Conservation (phyloP, 83 land plant genomes). For the Diphasiastrum complanatum region DNA sequence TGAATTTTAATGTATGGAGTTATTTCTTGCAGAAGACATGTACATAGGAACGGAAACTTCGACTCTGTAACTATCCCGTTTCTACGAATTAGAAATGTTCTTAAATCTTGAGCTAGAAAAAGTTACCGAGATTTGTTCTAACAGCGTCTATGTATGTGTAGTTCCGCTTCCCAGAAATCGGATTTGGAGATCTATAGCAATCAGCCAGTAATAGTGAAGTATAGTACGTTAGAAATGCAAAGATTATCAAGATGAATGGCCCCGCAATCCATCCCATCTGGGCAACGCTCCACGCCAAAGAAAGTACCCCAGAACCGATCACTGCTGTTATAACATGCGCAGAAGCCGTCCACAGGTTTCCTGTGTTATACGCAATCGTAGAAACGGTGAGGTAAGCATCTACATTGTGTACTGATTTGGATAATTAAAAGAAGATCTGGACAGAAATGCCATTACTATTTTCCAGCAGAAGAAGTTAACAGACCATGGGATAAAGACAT, state of each 20-base stretch:
- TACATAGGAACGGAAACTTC: no score
- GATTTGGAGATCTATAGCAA: conserved; percentile 53
- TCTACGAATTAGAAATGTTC: neutral
- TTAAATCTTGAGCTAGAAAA: no score
- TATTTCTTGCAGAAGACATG: no score
- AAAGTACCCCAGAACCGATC: conserved; percentile 74
- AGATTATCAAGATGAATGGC: conserved; percentile 40
- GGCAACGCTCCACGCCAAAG: conserved; percentile 73
- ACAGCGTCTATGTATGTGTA: conserved; percentile 70
- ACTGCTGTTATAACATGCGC: conserved; percentile 76
- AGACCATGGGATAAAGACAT: no score
- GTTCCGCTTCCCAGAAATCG: conserved; percentile 50
- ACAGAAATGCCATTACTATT: no score
- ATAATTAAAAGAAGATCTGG: no score
- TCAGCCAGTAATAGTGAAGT: conserved; percentile 62
- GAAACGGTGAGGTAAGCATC: no score
- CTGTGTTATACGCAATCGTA: no score
- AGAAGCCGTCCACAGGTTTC: conserved; percentile 64
- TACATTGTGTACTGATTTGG: no score
- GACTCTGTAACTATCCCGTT: neutral
- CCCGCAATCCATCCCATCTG: conserved; percentile 78
- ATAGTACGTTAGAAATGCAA: conserved; percentile 58
- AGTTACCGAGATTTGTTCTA: conserved; percentile 49
- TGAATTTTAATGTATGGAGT: no score
- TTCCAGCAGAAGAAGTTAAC: no score